Conservation (phyloP, 2,329 filamentous ascomycete genomes). For the Nigrospora sphaerica region DNA sequence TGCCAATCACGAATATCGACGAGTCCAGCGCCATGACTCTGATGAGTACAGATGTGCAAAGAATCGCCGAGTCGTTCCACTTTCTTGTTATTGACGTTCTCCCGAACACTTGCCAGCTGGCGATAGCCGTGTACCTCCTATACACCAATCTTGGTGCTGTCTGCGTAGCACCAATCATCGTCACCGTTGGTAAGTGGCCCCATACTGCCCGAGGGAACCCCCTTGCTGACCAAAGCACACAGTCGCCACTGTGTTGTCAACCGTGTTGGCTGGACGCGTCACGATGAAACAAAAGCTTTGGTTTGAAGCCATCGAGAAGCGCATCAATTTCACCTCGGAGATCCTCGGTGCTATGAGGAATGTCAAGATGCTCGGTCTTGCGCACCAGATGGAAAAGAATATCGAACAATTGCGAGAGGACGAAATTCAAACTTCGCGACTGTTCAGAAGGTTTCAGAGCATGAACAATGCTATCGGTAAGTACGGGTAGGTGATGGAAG, state of each 20-base stretch:
- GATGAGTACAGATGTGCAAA: constrained; percentile 5
- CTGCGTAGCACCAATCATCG: constrained; percentile 5
- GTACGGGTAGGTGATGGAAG: neutral
- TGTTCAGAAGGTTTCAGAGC: constrained; percentile 8
- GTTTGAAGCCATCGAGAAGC: constrained; percentile 6
- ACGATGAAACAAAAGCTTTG: constrained; percentile 6
- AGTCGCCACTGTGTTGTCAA: constrained; percentile 3
- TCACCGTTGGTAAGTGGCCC: constrained; percentile 2
- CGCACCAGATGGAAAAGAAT: constrained; percentile 4
- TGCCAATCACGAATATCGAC: neutral
- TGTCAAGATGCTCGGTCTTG: constrained; percentile 12
- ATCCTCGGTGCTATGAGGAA: constrained; percentile 9
- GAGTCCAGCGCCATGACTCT: constrained; percentile 6
- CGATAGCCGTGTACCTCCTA: constrained; percentile 3
- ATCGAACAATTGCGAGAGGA: constrained; percentile 8
- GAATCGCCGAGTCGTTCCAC: constrained; percentile 4
- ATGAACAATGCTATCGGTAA: constrained; percentile 8
- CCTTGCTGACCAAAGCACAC: constrained; percentile 8
- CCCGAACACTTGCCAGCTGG: constrained; percentile 2
- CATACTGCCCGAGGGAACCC: neutral
- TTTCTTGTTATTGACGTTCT: constrained; percentile 2
- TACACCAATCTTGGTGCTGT: constrained; percentile 7
- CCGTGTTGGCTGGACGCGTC: constrained; percentile 1
- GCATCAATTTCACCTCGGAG: constrained; percentile 8
- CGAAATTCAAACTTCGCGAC: constrained; percentile 9